phyloP scores from a whole-genome alignment of 202 grass and related monocot species.

The Schoenoplectus tabernaemontani region DNA sequence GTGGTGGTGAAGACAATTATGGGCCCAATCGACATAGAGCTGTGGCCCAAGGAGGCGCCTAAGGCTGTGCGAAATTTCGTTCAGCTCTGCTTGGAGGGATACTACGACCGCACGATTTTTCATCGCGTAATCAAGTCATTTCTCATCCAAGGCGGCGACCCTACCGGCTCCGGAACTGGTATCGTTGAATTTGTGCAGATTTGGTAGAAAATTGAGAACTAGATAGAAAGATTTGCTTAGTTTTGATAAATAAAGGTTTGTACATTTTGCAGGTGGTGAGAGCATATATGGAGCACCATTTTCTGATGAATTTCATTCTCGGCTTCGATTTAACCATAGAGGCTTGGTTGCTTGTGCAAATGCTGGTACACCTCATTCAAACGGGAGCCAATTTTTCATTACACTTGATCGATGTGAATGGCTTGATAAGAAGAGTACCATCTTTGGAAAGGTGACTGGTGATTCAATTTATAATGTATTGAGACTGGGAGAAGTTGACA shows the following conservation, averaged over 20 bases:
- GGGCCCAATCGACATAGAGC: constrained; percentile 80
- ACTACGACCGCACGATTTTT: constrained; percentile 86
- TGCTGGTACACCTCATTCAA: constrained; percentile 74
- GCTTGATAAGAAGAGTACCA: constrained; percentile 90
- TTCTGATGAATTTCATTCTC: constrained; percentile 74
- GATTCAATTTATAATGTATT: constrained; percentile 94
- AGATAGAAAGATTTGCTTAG: not conserved
- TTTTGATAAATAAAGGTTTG: constrained; percentile 7
- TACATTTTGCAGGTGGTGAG: constrained; percentile 58
- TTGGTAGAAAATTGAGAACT: not conserved
- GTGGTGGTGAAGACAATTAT: constrained; percentile 83
- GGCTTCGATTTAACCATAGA: constrained; percentile 93
- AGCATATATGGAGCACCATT: constrained; percentile 86
- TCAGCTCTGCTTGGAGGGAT: constrained; percentile 90
- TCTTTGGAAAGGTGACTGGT: constrained; percentile 94
- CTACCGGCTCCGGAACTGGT: constrained; percentile 73
- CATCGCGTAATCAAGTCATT: constrained; percentile 93
- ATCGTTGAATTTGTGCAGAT: not conserved
- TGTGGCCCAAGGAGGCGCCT: constrained; percentile 94
- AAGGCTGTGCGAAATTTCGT: constrained; percentile 93
- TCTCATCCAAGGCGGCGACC: constrained; percentile 88
- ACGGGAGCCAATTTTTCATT: constrained; percentile 90
- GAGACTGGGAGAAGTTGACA: constrained; percentile 67
- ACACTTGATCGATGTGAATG: constrained; percentile 81
- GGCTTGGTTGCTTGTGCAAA: constrained; percentile 90